These are phyloP conservation scores for Tinospora cordifolia DNA, from an alignment of 164 flowering plant genomes.

Conservation along the genomic window DNA sequence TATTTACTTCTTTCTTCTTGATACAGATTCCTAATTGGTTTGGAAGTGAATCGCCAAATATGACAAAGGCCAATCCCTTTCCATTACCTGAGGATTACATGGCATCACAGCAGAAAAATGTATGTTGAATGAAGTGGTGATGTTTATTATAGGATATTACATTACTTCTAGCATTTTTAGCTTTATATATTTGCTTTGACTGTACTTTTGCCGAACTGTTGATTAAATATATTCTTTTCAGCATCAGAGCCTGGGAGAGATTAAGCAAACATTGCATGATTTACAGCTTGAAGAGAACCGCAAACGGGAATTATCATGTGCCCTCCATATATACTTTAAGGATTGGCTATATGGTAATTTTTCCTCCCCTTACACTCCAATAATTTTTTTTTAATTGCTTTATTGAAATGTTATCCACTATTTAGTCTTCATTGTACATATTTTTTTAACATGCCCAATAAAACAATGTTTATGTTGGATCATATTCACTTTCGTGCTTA, in stretches of 20 bases:
- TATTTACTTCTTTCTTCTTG: slow-evolving; percentile 8
- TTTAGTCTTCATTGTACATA: no score
- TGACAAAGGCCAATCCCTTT: slow-evolving; percentile 80
- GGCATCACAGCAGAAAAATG: slow-evolving; percentile 72
- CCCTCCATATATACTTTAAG: slow-evolving; percentile 77
- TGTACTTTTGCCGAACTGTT: neutral
- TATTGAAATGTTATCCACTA: neutral
- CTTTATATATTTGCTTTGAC: neutral
- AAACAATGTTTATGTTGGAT: no score
- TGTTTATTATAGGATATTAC: neutral
- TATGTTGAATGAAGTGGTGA: slow-evolving; percentile 27
- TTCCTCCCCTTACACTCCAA: neutral
- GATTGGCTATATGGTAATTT: slow-evolving; percentile 92
- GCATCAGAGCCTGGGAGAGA: slow-evolving; percentile 58
- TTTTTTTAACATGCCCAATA: no score
- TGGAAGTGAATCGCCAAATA: slow-evolving; percentile 46
- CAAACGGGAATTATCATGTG: slow-evolving; percentile 75
- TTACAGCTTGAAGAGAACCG: slow-evolving; percentile 69
- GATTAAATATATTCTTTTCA: slow-evolving; percentile 20
- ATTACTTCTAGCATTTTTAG: neutral
- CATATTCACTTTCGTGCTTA: no score
- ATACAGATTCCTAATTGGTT: slow-evolving; percentile 85
- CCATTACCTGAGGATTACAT: slow-evolving; percentile 68
- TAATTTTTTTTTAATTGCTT: neutral
- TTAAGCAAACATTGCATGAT: slow-evolving; percentile 68